Conservation (phyloP, 75 land plant genomes). For the Chamaecyparis obtusa region DNA sequence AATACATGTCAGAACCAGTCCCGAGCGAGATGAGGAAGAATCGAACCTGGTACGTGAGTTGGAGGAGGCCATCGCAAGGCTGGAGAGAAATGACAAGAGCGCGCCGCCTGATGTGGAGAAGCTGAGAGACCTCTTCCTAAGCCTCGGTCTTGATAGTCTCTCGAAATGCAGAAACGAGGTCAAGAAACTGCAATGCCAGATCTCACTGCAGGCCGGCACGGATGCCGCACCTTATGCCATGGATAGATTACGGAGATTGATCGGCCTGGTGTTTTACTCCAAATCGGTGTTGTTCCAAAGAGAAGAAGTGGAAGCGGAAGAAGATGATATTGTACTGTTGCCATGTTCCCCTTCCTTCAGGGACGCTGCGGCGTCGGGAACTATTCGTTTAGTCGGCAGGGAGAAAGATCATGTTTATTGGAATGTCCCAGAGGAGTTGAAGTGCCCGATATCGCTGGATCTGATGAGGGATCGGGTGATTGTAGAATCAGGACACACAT, state of each 20-base stretch:
- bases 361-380: not conserved
- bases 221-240: slow-evolving; percentile 31
- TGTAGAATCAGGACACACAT: slow-evolving; percentile 5
- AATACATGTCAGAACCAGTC: slow-evolving; percentile 38
- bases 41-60: slow-evolving; percentile 28
- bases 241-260: too few species aligned
- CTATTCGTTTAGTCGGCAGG: not conserved
- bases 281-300: slow-evolving; percentile 32
- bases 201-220: slow-evolving; percentile 45
- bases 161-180: slow-evolving; percentile 31
- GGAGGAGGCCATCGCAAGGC: slow-evolving; percentile 33
- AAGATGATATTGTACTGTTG: slow-evolving; percentile 1
- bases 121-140: slow-evolving; percentile 25
- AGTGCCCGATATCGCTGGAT: too few species aligned
- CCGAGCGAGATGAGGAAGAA: slow-evolving; percentile 28
- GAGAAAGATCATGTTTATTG: slow-evolving; percentile 12
- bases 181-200: slow-evolving; percentile 33
- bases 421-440: slow-evolving; percentile 28
- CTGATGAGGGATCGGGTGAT: slow-evolving; percentile 78
- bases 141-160: slow-evolving; percentile 29
- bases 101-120: slow-evolving; percentile 24
- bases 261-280: slow-evolving; percentile 21
- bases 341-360: slow-evolving; percentile 10
- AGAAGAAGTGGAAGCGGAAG: too few species aligned
- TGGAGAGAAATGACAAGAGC: slow-evolving; percentile 22